A percentile compares a stretch with the other conserved stretches of the same genome.
Evolutionary conservation across 257 asterid genomes (phyloP).

Genomic region (Solanum virginianum): DNA sequence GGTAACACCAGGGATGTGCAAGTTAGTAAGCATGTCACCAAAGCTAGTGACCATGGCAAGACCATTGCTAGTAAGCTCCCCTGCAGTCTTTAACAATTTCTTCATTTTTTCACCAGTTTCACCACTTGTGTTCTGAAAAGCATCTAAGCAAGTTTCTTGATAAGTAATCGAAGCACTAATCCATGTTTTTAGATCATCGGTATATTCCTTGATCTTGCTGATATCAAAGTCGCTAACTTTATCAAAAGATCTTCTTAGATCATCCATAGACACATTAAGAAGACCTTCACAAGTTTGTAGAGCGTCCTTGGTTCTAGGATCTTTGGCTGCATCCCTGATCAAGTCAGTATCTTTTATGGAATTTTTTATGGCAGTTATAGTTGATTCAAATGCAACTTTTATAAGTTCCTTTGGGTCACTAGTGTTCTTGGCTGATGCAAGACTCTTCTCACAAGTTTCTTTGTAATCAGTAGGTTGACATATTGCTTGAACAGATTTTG

Average conservation of each 20-base stretch:
- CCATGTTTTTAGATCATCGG: slow-evolving; percentile 41
- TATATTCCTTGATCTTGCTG: slow-evolving; percentile 2
- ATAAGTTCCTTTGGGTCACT: slow-evolving; percentile 46
- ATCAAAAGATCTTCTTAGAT: slow-evolving; percentile 26
- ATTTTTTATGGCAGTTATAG: slow-evolving; percentile 15
- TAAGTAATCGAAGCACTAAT: slow-evolving; percentile 49
- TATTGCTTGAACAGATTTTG: slow-evolving; percentile 29
- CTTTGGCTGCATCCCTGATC: slow-evolving; percentile 31
- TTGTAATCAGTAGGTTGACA: slow-evolving; percentile 56
- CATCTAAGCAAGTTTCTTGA: slow-evolving; percentile 70
- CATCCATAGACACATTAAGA: slow-evolving; percentile 38
- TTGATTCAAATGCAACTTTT: slow-evolving; percentile 23
- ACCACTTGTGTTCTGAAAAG: slow-evolving; percentile 49
- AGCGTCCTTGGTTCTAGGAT: slow-evolving; percentile 39
- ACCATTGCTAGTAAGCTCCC: slow-evolving; percentile 51
- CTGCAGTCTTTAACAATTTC: slow-evolving; percentile 16
- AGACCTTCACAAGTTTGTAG: slow-evolving; percentile 31
- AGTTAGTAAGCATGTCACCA: not conserved
- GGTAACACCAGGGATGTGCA: slow-evolving; percentile 11
- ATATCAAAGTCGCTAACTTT: slow-evolving; percentile 15
- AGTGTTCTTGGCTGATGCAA: slow-evolving; percentile 31
- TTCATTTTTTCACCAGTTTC: slow-evolving; percentile 59
- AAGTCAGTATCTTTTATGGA: slow-evolving; percentile 25
- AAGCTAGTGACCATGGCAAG: slow-evolving; percentile 39
- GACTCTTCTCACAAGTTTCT: slow-evolving; percentile 35